Conservation (phyloP, 2,329 filamentous ascomycete species). For the Elsinoe fawcettii region DNA sequence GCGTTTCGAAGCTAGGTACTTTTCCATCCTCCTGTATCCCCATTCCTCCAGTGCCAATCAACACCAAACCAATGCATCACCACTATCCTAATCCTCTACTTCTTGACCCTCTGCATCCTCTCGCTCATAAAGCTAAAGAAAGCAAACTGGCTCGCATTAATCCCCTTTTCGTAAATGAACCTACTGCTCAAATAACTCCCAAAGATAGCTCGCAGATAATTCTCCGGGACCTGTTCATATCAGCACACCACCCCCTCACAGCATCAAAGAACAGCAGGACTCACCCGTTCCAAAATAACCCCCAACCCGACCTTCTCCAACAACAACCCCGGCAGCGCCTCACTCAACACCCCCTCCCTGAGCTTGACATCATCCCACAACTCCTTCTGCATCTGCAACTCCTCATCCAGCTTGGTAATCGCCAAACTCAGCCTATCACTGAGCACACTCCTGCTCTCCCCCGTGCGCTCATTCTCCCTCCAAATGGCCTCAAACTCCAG, state of each 20-base stretch:
- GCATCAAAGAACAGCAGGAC: constrained; percentile 25
- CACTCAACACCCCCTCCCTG: constrained; percentile 66
- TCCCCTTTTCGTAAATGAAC: constrained; percentile 94
- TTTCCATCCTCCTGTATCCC: neutral
- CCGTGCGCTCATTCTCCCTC: constrained; percentile 81
- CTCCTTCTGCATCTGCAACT: constrained; percentile 79
- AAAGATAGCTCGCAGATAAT: constrained; percentile 90
- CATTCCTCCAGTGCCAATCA: no score
- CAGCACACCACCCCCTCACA: constrained; percentile 17
- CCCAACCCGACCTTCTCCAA: constrained; percentile 86
- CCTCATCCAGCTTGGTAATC: constrained; percentile 68
- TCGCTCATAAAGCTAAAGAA: constrained; percentile 82
- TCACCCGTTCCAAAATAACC: constrained; percentile 70
- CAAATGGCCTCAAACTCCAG: constrained; percentile 98
- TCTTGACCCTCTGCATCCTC: constrained; percentile 35
- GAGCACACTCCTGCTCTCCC: constrained; percentile 71
- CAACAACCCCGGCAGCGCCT: constrained; percentile 78
- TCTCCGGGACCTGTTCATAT: constrained; percentile 62
- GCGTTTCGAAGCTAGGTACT: neutral
- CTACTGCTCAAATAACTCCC: constrained; percentile 90
- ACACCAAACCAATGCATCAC: no score
- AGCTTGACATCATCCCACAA: constrained; percentile 80
- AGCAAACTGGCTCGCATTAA: constrained; percentile 86
- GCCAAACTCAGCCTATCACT: constrained; percentile 48
- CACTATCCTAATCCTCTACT: neutral